phyloP scores from a whole-genome alignment of 73 alveolate genomes.

The Paramecium primaurelia region DNA sequence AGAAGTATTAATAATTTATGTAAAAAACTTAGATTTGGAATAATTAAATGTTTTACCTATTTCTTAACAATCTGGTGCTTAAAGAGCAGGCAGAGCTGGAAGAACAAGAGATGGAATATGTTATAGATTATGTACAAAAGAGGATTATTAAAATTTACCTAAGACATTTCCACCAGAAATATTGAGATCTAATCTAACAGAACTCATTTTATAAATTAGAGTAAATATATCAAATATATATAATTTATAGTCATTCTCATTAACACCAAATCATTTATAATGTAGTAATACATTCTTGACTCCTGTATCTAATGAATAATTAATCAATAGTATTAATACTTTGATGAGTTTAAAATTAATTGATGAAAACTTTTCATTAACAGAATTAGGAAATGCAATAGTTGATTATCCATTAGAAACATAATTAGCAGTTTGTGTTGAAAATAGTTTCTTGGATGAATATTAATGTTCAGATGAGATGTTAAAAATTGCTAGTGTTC shows the following conservation, averaged over 20 bases:
- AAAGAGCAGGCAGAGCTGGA: slow-evolving; percentile 94
- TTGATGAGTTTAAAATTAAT: slow-evolving; percentile 3
- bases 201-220: slow-evolving; percentile 73
- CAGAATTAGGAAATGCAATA: slow-evolving; percentile 51
- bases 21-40: slow-evolving; percentile 66
- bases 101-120: slow-evolving; percentile 82
- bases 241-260: background rate
- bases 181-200: slow-evolving; percentile 80
- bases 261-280: background rate
- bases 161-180: slow-evolving; percentile 83
- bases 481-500: slow-evolving; percentile 81
- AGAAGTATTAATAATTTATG: slow-evolving; percentile 64
- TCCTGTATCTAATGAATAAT: background rate
- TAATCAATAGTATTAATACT: background rate
- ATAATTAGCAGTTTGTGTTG: slow-evolving; percentile 79
- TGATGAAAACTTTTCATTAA: background rate
- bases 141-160: slow-evolving; percentile 67
- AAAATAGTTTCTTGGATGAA: slow-evolving; percentile 84
- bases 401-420: slow-evolving; percentile 94
- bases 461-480: slow-evolving; percentile 91
- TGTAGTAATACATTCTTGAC: background rate
- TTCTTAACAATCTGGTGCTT: slow-evolving; percentile 77
- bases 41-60: slow-evolving; percentile 59
- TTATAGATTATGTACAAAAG: slow-evolving; percentile 78
- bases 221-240: background rate